Conservation (phyloP, 2,329 filamentous ascomycete genomes). For the Seiridium cupressi region DNA sequence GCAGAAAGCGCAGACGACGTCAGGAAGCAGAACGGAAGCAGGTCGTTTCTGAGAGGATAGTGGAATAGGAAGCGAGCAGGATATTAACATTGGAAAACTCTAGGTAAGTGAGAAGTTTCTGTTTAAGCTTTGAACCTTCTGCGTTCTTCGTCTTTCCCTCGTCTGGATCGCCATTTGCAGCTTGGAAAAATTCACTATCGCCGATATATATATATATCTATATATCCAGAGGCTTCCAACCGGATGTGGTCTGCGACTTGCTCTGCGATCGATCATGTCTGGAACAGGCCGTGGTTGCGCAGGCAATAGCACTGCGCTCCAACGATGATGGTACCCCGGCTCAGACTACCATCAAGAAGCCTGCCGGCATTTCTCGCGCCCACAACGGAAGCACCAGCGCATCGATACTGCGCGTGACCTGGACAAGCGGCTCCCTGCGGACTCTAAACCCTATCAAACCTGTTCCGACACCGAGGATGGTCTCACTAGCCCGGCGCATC, state of each 20-base stretch:
- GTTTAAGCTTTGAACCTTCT: neutral
- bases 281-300: too few species aligned
- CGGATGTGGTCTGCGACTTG: too few species aligned
- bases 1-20: constrained; percentile 2
- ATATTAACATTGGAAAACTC: neutral
- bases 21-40: neutral
- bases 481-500: neutral
- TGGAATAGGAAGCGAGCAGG: constrained; percentile 1
- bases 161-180: neutral
- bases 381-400: too few species aligned
- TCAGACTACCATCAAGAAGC: too few species aligned
- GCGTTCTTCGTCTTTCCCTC: neutral
- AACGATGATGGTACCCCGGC: too few species aligned
- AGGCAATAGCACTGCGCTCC: too few species aligned
- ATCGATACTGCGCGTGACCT: too few species aligned
- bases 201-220: too few species aligned
- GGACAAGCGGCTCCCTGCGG: too few species aligned
- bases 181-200: neutral
- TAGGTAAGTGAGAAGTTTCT: neutral
- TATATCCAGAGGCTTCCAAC: too few species aligned
- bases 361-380: too few species aligned
- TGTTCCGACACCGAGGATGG: neutral
- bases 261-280: too few species aligned
- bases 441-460: neutral
- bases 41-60: neutral